phyloP scores from a whole-genome alignment of 2,329 filamentous ascomycete genomes.

The Blastomyces percursus region DNA sequence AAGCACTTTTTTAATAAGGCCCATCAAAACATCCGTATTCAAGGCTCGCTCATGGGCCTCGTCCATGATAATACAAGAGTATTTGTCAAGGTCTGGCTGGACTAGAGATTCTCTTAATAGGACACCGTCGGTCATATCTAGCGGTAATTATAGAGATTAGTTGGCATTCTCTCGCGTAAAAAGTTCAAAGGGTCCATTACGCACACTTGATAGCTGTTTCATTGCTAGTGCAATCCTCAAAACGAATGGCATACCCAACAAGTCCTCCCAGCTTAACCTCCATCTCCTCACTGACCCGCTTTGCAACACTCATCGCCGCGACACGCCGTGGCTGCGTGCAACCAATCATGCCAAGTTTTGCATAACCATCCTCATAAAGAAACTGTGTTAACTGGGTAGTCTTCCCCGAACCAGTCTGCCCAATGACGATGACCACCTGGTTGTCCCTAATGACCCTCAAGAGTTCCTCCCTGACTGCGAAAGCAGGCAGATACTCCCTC shows the following conservation, averaged over 20 bases:
- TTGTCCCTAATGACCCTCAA: slow-evolving; percentile 89
- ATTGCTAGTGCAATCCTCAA: slow-evolving; percentile 94
- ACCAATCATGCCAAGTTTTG: slow-evolving; percentile 75
- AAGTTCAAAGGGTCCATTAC: slow-evolving; percentile 9
- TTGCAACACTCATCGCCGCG: slow-evolving; percentile 97
- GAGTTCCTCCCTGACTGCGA: slow-evolving; percentile 89
- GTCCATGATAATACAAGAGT: slow-evolving; percentile 99
- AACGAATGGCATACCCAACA: slow-evolving; percentile 95
- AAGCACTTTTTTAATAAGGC: slow-evolving; percentile 92
- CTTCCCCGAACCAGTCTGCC: slow-evolving; percentile 94
- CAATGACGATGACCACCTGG: slow-evolving; percentile 92
- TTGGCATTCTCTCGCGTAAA: neutral
- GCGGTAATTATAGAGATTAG: slow-evolving; percentile 10
- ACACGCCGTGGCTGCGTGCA: slow-evolving; percentile 95
- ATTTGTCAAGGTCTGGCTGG: slow-evolving; percentile 85
- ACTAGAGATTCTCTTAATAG: slow-evolving; percentile 85
- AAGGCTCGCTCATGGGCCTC: slow-evolving; percentile 94
- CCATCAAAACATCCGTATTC: slow-evolving; percentile 96
- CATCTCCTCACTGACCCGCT: slow-evolving; percentile 98
- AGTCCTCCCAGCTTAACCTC: slow-evolving; percentile 75
- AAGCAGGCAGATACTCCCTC: slow-evolving; percentile 84
- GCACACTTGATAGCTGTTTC: slow-evolving; percentile 84
- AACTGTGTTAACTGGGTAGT: slow-evolving; percentile 97
- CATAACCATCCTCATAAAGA: slow-evolving; percentile 89
- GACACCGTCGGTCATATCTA: slow-evolving; percentile 93